Evolutionary conservation across 306 rosid species (phyloP), one percentile per base, ranked within the genome.

Genomic region (Casuarina equisetifolia): DNA sequence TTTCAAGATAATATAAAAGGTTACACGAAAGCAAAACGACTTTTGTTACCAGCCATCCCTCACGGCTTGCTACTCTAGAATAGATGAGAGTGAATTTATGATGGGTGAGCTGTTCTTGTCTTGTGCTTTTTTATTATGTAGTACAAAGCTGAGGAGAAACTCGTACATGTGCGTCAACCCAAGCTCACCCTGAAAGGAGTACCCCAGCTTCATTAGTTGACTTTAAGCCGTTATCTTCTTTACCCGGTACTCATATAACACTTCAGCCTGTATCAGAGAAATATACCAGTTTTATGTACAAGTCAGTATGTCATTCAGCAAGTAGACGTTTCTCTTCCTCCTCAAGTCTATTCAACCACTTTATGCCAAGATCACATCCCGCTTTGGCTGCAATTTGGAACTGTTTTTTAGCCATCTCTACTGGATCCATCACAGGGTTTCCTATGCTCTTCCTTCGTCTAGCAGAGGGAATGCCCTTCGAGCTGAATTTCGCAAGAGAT

Each of bases 291-390:
- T 25, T 25, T 15, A n/a, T 32, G 6, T 73, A 10, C 43, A 2
- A 44, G 51, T 54, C 38, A 42, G 50, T 20, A 59, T 46, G 69
- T 69, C n/a, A 50, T 53, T 15, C 32, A 2, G 72, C 68, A 69
- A 64, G 82, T 52, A 80, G 61, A 49, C 85, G 87, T 78, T 61
- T 88, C 85, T 89, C 95, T 87, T 95, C 97, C 88, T 91, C 92
- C 79, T 86, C 92, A 11, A 92, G 87, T 86, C 92, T 89, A 54
- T 85, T 85, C 79, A 95, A 83, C 99, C 97, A 91, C 86, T 79
- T 95, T 44, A 92, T 86, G 66, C 97, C 99, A 74, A 95, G 90
- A 79, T 95, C 96, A 79, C 91, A 89, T 73, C 97, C 97, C 10
- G 90, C 89, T 88, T 84, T 84, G 17, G 92, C 99, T 5, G 97